Evolutionary conservation across 148 eudicot genomes (phyloP), one percentile per base, ranked within the genome.

Genomic region (Vaccinium myrtillus): DNA sequence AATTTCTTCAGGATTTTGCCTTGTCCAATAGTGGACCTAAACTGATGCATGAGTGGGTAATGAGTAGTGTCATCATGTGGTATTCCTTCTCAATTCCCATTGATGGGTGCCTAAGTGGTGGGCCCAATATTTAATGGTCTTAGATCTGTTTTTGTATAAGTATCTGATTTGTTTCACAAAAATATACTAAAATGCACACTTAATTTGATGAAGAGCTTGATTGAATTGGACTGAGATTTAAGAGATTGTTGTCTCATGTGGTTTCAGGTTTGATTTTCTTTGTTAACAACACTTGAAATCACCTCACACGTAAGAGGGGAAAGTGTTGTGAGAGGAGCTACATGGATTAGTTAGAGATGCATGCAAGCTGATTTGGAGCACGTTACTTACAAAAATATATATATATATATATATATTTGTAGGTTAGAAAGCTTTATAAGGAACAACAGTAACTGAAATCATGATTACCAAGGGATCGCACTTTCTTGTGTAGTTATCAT

Each of bases 21-120:
- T 81, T 63, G 83, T 81, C 56, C 73, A 81, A 81, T 81, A 16
- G 63, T 81, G 74, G 83, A 39, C 75, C 83, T 81, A 23, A 27
- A n/a, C 48, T 53, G 78, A 82, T 70, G 84, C 49, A 82, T 82
- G 84, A 82, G 78, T 82, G 84, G 78, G 78, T 82, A 76, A 82
- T 71, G 65, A 82, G 67, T 82, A 11, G 18, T 51, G 19, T 43
- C 56, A 67, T 81, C 83, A 81, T 58, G 83, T 67, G 23, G 71
- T 59, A 14, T 21, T 59, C 74, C 63, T 54, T 53, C 81, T 61
- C 73, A 39, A 80, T 70, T 70, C 10, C 83, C 27, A 56, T 79
- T 23, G 82, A 46, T 63, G 21, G 36, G 27, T 81, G 43, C 46
- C 30, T 30, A 32, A 48, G 46, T 81, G 83, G 76, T 81, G 71